Evolutionary conservation across 768 basidiomycete species (phyloP).

Genomic region (Tulasnella sp.): DNA sequence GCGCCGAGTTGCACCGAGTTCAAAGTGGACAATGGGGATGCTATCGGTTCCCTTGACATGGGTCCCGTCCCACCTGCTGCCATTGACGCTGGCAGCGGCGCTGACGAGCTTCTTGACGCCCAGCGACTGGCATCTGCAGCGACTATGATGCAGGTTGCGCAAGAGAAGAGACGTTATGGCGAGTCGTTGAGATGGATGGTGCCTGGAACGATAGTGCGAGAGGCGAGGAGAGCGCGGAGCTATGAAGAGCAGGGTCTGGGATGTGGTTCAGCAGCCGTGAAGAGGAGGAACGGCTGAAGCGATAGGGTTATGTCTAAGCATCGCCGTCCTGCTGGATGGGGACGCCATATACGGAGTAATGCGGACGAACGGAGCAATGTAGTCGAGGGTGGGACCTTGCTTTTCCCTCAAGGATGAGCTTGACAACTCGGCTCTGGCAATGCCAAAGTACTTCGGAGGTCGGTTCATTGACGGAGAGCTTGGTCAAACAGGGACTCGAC

Average conservation of each 20-base stretch:
- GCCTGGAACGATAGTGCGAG: slow-evolving; percentile 78
- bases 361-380: slow-evolving; percentile 44
- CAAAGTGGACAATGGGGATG: slow-evolving; percentile 91
- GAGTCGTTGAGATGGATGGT: slow-evolving; percentile 79
- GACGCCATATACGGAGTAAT: slow-evolving; percentile 26
- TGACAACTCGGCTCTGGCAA: slow-evolving; percentile 68
- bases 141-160: slow-evolving; percentile 96
- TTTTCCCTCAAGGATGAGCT: slow-evolving; percentile 61
- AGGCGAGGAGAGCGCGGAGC: slow-evolving; percentile 75
- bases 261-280: slow-evolving; percentile 74
- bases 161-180: slow-evolving; percentile 71
- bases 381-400: slow-evolving; percentile 73
- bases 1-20: slow-evolving; percentile 98
- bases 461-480: slow-evolving; percentile 95
- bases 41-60: slow-evolving; percentile 93
- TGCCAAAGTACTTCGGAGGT: slow-evolving; percentile 85
- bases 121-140: slow-evolving; percentile 93
- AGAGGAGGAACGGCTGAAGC: slow-evolving; percentile 43
- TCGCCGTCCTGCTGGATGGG: slow-evolving; percentile 40
- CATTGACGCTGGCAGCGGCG: slow-evolving; percentile 82
- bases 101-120: slow-evolving; percentile 96
- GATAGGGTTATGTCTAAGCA: slow-evolving; percentile 28
- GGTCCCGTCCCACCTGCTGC: slow-evolving; percentile 92
- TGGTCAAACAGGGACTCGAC: slow-evolving; percentile 98
- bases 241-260: slow-evolving; percentile 69